Conservation (phyloP, 345 rosid species). For the Abelmoschus esculentus region DNA sequence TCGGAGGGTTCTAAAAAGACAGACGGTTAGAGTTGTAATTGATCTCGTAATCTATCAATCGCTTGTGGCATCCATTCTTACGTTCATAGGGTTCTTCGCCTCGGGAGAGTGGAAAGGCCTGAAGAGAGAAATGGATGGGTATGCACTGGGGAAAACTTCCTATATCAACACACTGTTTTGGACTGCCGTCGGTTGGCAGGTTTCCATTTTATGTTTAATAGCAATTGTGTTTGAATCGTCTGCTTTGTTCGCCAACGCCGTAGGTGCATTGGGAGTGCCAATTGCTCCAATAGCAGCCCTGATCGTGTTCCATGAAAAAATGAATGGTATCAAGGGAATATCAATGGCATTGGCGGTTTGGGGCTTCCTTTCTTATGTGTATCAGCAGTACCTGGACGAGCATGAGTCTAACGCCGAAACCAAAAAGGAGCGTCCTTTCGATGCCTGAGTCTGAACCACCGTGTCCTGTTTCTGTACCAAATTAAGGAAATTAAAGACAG, state of each 20-base stretch:
- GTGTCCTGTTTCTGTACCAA: too few species aligned
- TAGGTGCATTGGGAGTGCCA: not conserved
- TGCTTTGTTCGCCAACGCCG: not conserved
- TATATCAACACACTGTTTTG: not conserved
- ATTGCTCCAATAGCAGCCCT: not conserved
- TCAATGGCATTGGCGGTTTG: not conserved
- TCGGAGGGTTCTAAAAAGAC: constrained; percentile 31
- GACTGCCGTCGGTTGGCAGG: not conserved
- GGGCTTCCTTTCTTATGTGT: not conserved
- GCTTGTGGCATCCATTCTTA: not conserved
- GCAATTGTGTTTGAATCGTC: not conserved
- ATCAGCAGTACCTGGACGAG: not conserved
- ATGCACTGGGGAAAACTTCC: not conserved
- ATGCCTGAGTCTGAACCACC: too few species aligned
- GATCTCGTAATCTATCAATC: not conserved
- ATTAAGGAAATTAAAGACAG: too few species aligned
- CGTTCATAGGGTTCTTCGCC: not conserved
- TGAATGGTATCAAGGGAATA: not conserved
- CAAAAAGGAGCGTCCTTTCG: too few species aligned
- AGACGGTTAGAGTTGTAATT: not conserved
- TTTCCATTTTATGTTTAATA: not conserved
- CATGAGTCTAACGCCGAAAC: not conserved
- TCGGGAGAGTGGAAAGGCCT: not conserved
- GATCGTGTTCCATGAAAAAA: not conserved
- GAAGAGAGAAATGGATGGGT: not conserved